Evolutionary conservation across 75 land plant genomes (phyloP).

Genomic region (Larix kaempferi): DNA sequence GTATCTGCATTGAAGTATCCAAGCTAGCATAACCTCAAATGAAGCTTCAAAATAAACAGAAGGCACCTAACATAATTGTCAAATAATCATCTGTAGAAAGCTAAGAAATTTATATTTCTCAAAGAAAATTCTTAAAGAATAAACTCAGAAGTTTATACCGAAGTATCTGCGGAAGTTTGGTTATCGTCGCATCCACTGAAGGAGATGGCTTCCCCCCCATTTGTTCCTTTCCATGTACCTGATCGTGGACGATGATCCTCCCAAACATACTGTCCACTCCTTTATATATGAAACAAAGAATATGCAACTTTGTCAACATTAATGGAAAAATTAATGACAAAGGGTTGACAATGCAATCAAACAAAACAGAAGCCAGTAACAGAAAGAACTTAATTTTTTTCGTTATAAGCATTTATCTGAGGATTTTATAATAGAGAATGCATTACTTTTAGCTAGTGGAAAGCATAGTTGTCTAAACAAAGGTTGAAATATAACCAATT

Average conservation of each 20-base stretch:
- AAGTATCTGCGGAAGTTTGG: constrained; percentile 92
- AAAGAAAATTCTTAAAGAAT: background rate
- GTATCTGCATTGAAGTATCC: no score
- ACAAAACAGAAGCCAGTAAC: background rate
- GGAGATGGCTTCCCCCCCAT: constrained; percentile 76
- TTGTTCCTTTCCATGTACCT: constrained; percentile 85
- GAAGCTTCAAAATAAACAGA: no score
- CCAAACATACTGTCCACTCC: constrained; percentile 79
- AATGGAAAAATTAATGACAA: background rate
- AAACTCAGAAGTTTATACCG: constrained; percentile 35
- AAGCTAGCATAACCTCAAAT: background rate
- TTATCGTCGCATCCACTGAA: constrained; percentile 94
- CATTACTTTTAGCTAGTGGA: background rate
- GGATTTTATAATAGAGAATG: background rate
- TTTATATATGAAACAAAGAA: constrained; percentile 16
- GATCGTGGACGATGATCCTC: constrained; percentile 91
- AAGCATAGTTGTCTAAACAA: background rate
- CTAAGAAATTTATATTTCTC: background rate
- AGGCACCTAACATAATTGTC: background rate
- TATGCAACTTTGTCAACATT: background rate
- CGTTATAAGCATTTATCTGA: background rate
- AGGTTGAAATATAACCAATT: background rate
- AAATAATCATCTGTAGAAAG: background rate
- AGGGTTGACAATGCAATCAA: background rate
- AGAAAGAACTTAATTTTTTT: background rate